Base-by-base conservation (phyloP, 2,329 filamentous ascomycete species). In the Teratosphaeria destructans region DNA sequence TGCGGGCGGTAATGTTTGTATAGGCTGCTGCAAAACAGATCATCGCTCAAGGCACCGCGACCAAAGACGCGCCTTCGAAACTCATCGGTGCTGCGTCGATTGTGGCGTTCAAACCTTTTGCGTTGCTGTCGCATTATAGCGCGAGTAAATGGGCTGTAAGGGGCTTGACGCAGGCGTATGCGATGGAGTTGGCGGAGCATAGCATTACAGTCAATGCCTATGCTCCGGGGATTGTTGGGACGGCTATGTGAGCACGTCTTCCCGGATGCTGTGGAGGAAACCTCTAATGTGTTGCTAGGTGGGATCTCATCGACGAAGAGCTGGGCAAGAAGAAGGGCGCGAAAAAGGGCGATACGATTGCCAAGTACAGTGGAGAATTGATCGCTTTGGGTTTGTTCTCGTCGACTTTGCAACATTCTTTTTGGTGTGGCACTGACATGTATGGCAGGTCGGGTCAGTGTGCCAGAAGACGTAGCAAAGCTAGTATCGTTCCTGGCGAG, bases 161-260 rank as follows among this genome's bases (percentile, higher is more conserved):
- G 3, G 85, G 85, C 0, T 73, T 89, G 56, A 85, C 82, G 0
- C 84, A 88, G 69, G 82, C 79, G 0, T 86, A 85, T 63, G 85
- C 85, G 0, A 83, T 86, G 78, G 85, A 86, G 62, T 77, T 87
- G 72, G 85, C 85, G 0, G 71, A 74, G 54, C 79, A 88, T 67
- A 77, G 82, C 60, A 88, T 89, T 68, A 87, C 82, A 0, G 84
- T 81, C 23, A 88, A 88, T 64, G 80, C 81, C 0, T 88, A 87
- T 65, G 85, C 83, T 0, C 85, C 85, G 0, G 86, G 86, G 0
- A 86, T 88, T 55, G 84, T 88, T 0, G 83, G 80, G 0, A 47
- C 29, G 23, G 16, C 35, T 12, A 14, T 11, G 4, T 43, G 5
- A 43, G 5, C 11, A 5, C 8, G 7, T 19, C 16, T 6, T 49